phyloP scores from a whole-genome alignment of 495 filamentous ascomycete species.

The Lasiosphaeria hispida region DNA sequence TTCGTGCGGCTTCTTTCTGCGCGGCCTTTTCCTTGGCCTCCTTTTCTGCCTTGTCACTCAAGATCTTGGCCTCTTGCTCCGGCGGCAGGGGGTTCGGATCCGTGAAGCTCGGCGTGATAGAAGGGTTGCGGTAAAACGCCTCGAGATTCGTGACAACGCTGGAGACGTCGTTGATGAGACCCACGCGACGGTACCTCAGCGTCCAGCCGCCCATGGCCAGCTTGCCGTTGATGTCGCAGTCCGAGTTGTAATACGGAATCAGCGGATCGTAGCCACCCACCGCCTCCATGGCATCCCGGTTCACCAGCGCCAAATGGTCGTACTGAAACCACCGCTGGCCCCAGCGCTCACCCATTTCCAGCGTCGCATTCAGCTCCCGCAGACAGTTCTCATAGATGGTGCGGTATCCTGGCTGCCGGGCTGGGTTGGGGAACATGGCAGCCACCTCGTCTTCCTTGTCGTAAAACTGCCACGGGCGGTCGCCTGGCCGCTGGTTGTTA shows the following conservation, averaged over 20 bases:
- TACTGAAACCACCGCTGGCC: slow-evolving; percentile 54
- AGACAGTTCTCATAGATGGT: slow-evolving; percentile 52
- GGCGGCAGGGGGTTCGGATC: slow-evolving; percentile 41
- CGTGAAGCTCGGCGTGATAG: slow-evolving; percentile 29
- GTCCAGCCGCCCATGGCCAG: slow-evolving; percentile 51
- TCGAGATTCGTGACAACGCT: slow-evolving; percentile 42
- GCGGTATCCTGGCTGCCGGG: slow-evolving; percentile 42
- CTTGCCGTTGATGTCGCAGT: slow-evolving; percentile 58
- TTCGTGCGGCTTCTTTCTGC: background rate
- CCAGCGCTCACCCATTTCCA: slow-evolving; percentile 39
- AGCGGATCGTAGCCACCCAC: slow-evolving; percentile 60
- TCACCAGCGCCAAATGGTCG: slow-evolving; percentile 57
- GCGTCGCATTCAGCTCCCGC: slow-evolving; percentile 37
- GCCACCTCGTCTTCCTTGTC: slow-evolving; percentile 37
- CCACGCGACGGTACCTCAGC: slow-evolving; percentile 42
- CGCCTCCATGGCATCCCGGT: slow-evolving; percentile 48
- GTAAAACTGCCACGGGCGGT: slow-evolving; percentile 32
- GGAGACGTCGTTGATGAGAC: slow-evolving; percentile 53
- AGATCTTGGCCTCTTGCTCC: slow-evolving; percentile 14
- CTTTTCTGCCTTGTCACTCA: slow-evolving; percentile 8
- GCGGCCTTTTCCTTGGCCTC: slow-evolving; percentile 2
- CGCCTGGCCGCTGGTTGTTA: slow-evolving; percentile 28
- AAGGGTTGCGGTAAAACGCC: slow-evolving; percentile 44
- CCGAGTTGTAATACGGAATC: slow-evolving; percentile 61
- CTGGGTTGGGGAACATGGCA: slow-evolving; percentile 27